Evolutionary conservation across 2,329 filamentous ascomycete genomes (phyloP).

Genomic region (Leptodontidium sp.): DNA sequence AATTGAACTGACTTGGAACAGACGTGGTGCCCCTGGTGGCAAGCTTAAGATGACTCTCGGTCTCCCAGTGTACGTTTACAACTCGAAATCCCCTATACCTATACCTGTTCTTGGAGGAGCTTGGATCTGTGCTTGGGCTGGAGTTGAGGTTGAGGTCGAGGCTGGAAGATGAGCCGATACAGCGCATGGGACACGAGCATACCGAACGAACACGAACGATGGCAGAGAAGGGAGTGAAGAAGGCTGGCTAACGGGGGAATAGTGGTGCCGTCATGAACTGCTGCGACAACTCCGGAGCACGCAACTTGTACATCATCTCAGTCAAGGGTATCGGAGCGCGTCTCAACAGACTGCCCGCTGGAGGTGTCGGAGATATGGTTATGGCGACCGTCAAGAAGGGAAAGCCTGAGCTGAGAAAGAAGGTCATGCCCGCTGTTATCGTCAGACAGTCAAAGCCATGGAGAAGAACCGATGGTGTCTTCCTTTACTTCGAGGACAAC

Average conservation of each 20-base stretch:
- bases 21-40: constrained; percentile 95
- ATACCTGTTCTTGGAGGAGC: neutral
- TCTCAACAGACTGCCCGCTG: constrained; percentile 95
- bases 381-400: constrained; percentile 99
- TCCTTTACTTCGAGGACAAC: constrained; percentile 99
- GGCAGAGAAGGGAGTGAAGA: neutral
- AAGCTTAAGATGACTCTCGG: constrained; percentile 99
- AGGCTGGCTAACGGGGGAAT: constrained; percentile 20
- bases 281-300: constrained; percentile 98
- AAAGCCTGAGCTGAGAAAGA: constrained; percentile 99
- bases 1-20: constrained; percentile 47
- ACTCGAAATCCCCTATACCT: constrained; percentile 10
- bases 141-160: neutral
- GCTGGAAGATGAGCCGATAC: neutral
- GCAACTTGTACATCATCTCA: constrained; percentile 99
- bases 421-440: constrained; percentile 99
- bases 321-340: constrained; percentile 98
- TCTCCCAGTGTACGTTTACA: constrained; percentile 92
- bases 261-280: constrained; percentile 99
- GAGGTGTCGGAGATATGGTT: constrained; percentile 99
- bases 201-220: neutral
- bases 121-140: neutral
- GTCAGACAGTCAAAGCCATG: constrained; percentile 99
- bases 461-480: constrained; percentile 98
- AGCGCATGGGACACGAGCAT: neutral